These are phyloP conservation scores for Petunia secreta DNA, from an alignment of 257 asterid genomes.

Conservation along the genomic window DNA sequence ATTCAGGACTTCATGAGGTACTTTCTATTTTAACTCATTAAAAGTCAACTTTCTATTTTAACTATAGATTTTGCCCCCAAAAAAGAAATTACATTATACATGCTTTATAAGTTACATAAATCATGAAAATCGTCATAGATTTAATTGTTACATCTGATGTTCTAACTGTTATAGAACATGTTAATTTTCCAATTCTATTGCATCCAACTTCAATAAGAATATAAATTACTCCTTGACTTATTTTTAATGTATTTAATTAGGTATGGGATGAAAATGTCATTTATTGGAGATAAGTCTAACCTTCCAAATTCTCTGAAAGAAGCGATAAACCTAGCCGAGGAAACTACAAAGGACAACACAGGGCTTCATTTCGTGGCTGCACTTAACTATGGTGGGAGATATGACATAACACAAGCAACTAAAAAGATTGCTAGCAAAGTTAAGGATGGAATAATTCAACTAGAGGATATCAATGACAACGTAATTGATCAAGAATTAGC, in stretches of 20 bases:
- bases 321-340: constrained; percentile 12
- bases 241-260: constrained; percentile 9
- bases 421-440: constrained; percentile 37
- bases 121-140: no score
- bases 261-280: constrained; percentile 5
- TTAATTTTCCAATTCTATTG: background rate
- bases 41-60: no score
- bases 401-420: constrained; percentile 37
- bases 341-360: constrained; percentile 15
- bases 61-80: no score
- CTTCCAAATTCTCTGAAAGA: constrained; percentile 27
- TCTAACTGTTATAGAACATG: no score
- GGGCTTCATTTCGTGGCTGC: constrained; percentile 35
- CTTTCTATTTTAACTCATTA: background rate
- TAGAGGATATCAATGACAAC: constrained; percentile 21
- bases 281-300: constrained; percentile 32
- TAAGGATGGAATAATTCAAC: constrained; percentile 17
- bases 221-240: background rate
- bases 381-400: constrained; percentile 32
- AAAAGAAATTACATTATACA: no score
- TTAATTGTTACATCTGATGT: no score
- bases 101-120: no score
- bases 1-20: constrained; percentile 4
- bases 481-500: constrained; percentile 21
- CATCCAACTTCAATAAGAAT: background rate